Base-by-base conservation (phyloP, 1,284 basidiomycete genomes). In the Cutaneotrichosporon mucoides region DNA sequence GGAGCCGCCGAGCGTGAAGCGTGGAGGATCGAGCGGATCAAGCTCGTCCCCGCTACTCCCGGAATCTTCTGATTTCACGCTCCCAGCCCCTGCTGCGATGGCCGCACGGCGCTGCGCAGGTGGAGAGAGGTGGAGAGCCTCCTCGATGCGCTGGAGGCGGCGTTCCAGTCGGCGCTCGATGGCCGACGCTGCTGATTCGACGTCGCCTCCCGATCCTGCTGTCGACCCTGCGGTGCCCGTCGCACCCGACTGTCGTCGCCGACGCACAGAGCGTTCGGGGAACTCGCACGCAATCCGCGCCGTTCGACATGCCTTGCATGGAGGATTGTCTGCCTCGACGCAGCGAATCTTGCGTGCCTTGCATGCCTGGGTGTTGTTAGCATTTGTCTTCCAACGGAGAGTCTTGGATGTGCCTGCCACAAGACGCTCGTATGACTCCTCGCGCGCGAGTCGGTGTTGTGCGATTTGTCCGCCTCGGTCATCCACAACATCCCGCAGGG, bases 261-360 rank as follows among this genome's bases (percentile, higher is more conserved):
- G 49, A 7, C 61, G 61, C 16, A 50, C 58, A 7, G 45, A 58
- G 16, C 57, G 57, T 36, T 60, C 58, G 9, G 62, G 62, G 41
- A 64, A 64, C 59, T 64, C 57, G 59, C 65, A 67, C 15, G 58
- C 44, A 35, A 67, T 60, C 12, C 55, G 53, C 50, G 65, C 57
- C 4, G 57, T 59, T 13, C 59, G 53, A 35, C 65, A 67, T 5
- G 61, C 65, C 40, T 65, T 62, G 44, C 65, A 67, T 15, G 65
- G 65, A 24, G 65, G 65, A 5, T 51, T 59, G 16, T 61, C 63
- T 2, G 63, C 61, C 16, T 62, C 65, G 40, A 63, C 65, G 47
- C 65, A 67, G 10, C 63, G 61, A 24, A 67, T 64, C 57, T 67
- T 67, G 33, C 65, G 58, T 12, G 63, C 61, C 49, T 63, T 62